Conservation (phyloP, 805 yeast genomes). For the Sugiyamaella chiloensis region DNA sequence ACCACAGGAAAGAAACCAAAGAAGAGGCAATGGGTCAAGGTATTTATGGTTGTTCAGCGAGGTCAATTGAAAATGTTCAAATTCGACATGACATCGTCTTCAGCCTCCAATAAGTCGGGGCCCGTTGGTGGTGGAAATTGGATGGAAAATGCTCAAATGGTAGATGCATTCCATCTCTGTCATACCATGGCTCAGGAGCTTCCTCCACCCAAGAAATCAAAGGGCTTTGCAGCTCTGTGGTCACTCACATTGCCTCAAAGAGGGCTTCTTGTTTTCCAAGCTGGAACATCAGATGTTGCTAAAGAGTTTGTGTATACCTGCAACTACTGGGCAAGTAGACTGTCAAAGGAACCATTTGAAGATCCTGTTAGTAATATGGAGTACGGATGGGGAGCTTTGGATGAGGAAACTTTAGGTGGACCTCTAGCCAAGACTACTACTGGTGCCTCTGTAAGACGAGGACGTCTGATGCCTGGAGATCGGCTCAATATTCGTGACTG, state of each 20-base stretch:
- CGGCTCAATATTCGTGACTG: slow-evolving; percentile 30
- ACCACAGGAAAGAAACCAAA: slow-evolving; percentile 27
- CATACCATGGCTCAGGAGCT: slow-evolving; percentile 40
- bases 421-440: slow-evolving; percentile 1
- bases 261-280: slow-evolving; percentile 53
- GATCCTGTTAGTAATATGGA: slow-evolving; percentile 70
- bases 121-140: slow-evolving; percentile 63
- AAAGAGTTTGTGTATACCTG: slow-evolving; percentile 68
- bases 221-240: slow-evolving; percentile 47
- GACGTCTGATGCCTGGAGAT: slow-evolving; percentile 27
- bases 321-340: slow-evolving; percentile 87
- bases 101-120: slow-evolving; percentile 11
- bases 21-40: slow-evolving; percentile 43
- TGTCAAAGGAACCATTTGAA: slow-evolving; percentile 73
- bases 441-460: slow-evolving; percentile 9
- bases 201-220: slow-evolving; percentile 32
- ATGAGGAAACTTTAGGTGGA: not conserved
- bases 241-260: slow-evolving; percentile 51
- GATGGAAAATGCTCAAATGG: slow-evolving; percentile 58
- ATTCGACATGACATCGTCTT: slow-evolving; percentile 35
- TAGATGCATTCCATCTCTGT: slow-evolving; percentile 54
- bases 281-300: slow-evolving; percentile 66
- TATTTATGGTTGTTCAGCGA: slow-evolving; percentile 64
- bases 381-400: slow-evolving; percentile 62
- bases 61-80: slow-evolving; percentile 61